phyloP scores from a whole-genome alignment of 2,329 filamentous ascomycete species.

The Scorias spongiosa region DNA sequence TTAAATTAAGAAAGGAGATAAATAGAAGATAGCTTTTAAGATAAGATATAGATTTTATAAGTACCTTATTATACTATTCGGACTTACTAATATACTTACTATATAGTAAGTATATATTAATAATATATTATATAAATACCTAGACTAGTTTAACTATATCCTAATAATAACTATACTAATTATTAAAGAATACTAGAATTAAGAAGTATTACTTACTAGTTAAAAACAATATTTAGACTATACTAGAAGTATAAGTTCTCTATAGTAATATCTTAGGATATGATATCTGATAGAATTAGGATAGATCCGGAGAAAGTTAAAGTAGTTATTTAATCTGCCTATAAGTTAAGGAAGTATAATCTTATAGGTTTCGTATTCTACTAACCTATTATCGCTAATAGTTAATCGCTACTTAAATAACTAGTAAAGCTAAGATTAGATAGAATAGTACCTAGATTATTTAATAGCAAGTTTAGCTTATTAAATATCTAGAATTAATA shows the following conservation, averaged over 20 bases:
- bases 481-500: no score
- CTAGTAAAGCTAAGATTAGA: no score
- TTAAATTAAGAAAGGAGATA: not conserved
- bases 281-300: conserved; percentile 12
- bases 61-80: not conserved
- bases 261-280: conserved; percentile 12
- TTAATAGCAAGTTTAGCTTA: no score
- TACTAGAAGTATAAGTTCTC: conserved; percentile 20
- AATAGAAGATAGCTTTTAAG: not conserved
- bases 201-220: not conserved
- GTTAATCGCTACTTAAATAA: no score
- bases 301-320: conserved; percentile 15
- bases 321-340: conserved; percentile 10
- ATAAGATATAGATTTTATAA: not conserved
- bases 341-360: conserved; percentile 10
- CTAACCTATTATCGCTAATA: no score
- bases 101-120: not conserved
- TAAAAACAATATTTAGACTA: not conserved
- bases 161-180: not conserved
- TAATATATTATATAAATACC: not conserved
- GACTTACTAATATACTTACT: not conserved
- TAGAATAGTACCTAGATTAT: no score
- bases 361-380: conserved; percentile 3
- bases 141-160: not conserved
- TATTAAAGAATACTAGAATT: not conserved